Conservation (phyloP, 495 filamentous ascomycete species). For the Lasiosphaeriaceae sp. region DNA sequence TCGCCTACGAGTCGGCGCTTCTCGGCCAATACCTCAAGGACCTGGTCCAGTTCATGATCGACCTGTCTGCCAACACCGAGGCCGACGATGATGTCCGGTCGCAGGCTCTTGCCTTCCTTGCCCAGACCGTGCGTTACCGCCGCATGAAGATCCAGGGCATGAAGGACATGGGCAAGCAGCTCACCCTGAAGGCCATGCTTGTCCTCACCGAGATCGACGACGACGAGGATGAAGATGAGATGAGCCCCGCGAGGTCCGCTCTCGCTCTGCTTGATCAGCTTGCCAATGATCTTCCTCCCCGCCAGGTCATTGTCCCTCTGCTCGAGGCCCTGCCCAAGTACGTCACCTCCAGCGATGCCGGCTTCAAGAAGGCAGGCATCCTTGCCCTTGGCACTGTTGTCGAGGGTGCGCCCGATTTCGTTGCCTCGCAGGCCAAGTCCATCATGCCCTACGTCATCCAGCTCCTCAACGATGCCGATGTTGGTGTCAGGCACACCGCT, state of each 20-base stretch:
- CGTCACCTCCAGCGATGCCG: slow-evolving; percentile 65
- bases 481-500: slow-evolving; percentile 79
- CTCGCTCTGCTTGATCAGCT: slow-evolving; percentile 86
- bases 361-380: slow-evolving; percentile 83
- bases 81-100: slow-evolving; percentile 78
- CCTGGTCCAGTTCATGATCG: slow-evolving; percentile 89
- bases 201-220: slow-evolving; percentile 86
- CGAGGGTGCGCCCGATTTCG: slow-evolving; percentile 94
- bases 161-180: slow-evolving; percentile 68
- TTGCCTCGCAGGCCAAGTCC: slow-evolving; percentile 79
- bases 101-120: slow-evolving; percentile 89
- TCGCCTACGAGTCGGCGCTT: slow-evolving; percentile 83
- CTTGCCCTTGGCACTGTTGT: slow-evolving; percentile 90
- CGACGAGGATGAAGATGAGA: slow-evolving; percentile 85
- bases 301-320: slow-evolving; percentile 90
- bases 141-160: slow-evolving; percentile 93
- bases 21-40: slow-evolving; percentile 84
- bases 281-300: slow-evolving; percentile 79
- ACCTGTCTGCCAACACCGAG: slow-evolving; percentile 69
- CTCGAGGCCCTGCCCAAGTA: slow-evolving; percentile 80
- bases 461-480: slow-evolving; percentile 76
- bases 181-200: slow-evolving; percentile 78
- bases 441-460: slow-evolving; percentile 83
- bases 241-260: slow-evolving; percentile 83
- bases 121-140: slow-evolving; percentile 85